phyloP scores from a whole-genome alignment of 73 alveolate genomes.

The Symbiodinium natans region DNA sequence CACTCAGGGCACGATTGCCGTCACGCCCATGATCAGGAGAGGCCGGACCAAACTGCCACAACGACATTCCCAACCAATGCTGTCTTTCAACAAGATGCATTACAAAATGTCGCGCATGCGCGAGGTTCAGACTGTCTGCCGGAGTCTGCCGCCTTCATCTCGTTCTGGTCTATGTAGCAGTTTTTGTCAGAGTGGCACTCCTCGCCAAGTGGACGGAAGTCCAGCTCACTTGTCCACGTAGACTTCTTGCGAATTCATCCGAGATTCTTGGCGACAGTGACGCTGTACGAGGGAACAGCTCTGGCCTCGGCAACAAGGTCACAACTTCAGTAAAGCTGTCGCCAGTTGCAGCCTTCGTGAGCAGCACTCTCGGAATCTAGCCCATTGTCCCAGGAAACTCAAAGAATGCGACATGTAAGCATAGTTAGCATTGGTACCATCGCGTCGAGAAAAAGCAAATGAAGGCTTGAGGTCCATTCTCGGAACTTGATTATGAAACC shows the following conservation, averaged over 20 bases:
- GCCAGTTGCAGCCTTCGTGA: no score
- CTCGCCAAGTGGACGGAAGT: not conserved
- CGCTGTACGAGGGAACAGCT: slow-evolving; percentile 43
- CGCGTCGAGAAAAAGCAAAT: no score
- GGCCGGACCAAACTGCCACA: slow-evolving; percentile 47
- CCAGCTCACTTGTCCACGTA: no score
- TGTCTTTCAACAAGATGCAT: not conserved
- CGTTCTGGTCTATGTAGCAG: slow-evolving; percentile 69
- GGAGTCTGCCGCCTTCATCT: slow-evolving; percentile 61
- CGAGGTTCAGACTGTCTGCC: no score
- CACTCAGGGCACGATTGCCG: not conserved
- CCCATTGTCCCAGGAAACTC: no score
- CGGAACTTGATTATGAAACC: no score
- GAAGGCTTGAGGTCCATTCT: no score
- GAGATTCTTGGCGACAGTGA: slow-evolving; percentile 23
- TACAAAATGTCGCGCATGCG: not conserved
- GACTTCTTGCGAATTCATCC: not conserved
- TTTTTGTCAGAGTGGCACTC: slow-evolving; percentile 34
- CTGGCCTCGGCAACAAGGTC: slow-evolving; percentile 1
- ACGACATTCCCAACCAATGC: not conserved
- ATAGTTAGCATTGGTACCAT: no score
- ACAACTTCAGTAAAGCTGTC: no score
- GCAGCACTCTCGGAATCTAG: no score
- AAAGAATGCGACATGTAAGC: no score
- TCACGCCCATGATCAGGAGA: not conserved